A percentile compares a stretch with the other conserved stretches of the same genome.
These are phyloP conservation scores for Pythium oligandrum DNA, from an alignment of 352 stramenopile genomes.

Conservation along the genomic window DNA sequence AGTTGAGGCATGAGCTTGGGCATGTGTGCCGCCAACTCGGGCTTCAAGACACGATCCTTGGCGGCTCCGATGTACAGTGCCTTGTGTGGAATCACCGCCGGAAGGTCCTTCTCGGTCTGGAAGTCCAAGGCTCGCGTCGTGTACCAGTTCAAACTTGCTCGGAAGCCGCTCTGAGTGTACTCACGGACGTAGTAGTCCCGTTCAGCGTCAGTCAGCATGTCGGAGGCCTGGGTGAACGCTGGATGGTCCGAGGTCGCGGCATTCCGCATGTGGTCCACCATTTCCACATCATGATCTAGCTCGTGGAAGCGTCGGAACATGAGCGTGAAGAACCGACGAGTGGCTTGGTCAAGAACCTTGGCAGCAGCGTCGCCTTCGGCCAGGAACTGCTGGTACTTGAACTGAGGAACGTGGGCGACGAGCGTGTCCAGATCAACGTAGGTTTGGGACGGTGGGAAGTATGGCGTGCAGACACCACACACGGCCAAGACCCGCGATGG, in stretches of 20 bases:
- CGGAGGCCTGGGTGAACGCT: slow-evolving; percentile 31
- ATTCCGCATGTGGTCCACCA: slow-evolving; percentile 22
- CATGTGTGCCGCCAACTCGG: slow-evolving; percentile 37
- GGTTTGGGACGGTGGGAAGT: slow-evolving; percentile 26
- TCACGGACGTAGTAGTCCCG: slow-evolving; percentile 40
- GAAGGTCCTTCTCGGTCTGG: slow-evolving; percentile 30
- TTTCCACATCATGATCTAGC: slow-evolving; percentile 13
- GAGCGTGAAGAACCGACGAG: slow-evolving; percentile 26
- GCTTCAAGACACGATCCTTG: slow-evolving; percentile 39
- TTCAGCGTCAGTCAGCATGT: slow-evolving; percentile 36
- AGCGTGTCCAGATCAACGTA: slow-evolving; percentile 33
- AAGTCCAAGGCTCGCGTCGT: slow-evolving; percentile 36
- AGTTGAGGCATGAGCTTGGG: slow-evolving; percentile 33
- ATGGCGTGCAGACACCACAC: slow-evolving; percentile 54
- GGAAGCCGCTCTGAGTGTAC: slow-evolving; percentile 35
- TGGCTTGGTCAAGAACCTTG: slow-evolving; percentile 29
- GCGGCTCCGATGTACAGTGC: slow-evolving; percentile 37
- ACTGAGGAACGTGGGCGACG: slow-evolving; percentile 21
- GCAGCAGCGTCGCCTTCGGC: slow-evolving; percentile 24
- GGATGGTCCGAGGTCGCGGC: slow-evolving; percentile 21
- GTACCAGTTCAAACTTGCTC: slow-evolving; percentile 31
- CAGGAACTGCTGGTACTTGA: slow-evolving; percentile 39
- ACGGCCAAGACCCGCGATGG: slow-evolving; percentile 45
- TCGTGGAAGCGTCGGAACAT: slow-evolving; percentile 29
- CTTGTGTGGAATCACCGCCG: slow-evolving; percentile 26